phyloP scores from a whole-genome alignment of 345 rosid species.

The Salix suchowensis region DNA sequence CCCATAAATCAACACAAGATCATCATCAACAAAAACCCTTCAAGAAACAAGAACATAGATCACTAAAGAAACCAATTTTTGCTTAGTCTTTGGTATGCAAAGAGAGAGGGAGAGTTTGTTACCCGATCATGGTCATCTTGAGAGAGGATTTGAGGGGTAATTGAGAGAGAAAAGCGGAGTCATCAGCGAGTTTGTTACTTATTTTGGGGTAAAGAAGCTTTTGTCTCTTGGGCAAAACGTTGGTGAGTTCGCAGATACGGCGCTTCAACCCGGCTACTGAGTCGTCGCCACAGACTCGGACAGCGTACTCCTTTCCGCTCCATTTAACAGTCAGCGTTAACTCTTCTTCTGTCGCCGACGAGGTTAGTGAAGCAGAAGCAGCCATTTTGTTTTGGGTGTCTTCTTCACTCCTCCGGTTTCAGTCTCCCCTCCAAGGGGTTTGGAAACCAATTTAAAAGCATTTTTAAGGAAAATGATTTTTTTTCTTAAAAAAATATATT shows the following conservation, averaged over 20 bases:
- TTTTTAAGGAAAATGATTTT: too few relatives aligned
- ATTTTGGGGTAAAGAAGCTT: conserved; percentile 93
- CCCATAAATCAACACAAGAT: not conserved
- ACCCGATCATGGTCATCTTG: conserved; percentile 99
- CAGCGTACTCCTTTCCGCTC: conserved; percentile 88
- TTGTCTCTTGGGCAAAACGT: conserved; percentile 84
- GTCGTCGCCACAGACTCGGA: conserved; percentile 82
- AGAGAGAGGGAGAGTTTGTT: not conserved
- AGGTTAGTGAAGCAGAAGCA: conserved; percentile 15
- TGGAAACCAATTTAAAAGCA: too few relatives aligned
- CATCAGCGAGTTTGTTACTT: conserved; percentile 80
- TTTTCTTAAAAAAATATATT: too few relatives aligned
- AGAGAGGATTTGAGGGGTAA: conserved; percentile 77
- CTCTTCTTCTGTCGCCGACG: conserved; percentile 63
- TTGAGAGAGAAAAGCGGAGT: conserved; percentile 60
- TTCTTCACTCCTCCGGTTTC: not conserved
- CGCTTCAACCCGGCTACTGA: conserved; percentile 90
- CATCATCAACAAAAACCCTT: not conserved
- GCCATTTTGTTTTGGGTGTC: not conserved
- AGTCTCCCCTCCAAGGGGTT: too few relatives aligned
- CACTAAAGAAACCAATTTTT: not conserved
- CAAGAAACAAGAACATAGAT: not conserved
- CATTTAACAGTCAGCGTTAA: conserved; percentile 74
- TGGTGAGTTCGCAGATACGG: conserved; percentile 75
- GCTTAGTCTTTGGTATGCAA: not conserved